Conservation (phyloP, 305 asterid genomes). For the Petunia hybrid region DNA sequence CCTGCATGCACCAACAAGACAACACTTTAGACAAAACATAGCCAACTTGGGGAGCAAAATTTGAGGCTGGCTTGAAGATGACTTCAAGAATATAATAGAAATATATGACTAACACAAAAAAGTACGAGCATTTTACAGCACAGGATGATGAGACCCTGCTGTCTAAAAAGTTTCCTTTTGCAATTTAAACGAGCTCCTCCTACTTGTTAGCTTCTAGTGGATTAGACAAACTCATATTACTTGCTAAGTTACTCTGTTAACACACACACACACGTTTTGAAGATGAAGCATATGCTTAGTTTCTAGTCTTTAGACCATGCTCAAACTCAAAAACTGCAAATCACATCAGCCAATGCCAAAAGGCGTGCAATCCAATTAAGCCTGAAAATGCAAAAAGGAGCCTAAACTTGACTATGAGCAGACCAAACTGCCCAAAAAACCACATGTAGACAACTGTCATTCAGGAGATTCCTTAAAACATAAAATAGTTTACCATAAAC, state of each 20-base stretch:
- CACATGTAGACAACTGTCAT: not conserved
- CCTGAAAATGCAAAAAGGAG: not conserved
- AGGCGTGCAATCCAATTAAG: not conserved
- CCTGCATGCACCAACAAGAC: slow-evolving; percentile 49
- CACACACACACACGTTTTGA: not conserved
- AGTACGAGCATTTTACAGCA: not conserved
- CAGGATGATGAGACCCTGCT: slow-evolving; percentile 13
- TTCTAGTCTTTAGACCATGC: slow-evolving; percentile 21
- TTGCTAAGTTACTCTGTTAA: slow-evolving; percentile 10
- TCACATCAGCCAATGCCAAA: not conserved
- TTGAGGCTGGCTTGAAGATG: slow-evolving; percentile 23
- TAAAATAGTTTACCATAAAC: not conserved
- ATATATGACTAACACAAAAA: slow-evolving; percentile 3
- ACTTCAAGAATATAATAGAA: slow-evolving; percentile 11
- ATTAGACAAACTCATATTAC: slow-evolving; percentile 19
- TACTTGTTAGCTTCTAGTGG: slow-evolving; percentile 17
- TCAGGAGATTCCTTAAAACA: not conserved
- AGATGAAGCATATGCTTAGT: slow-evolving; percentile 4
- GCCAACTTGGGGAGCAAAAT: slow-evolving; percentile 11
- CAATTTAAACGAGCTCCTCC: slow-evolving; percentile 12
- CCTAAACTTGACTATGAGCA: not conserved
- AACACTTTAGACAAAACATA: slow-evolving; percentile 6
- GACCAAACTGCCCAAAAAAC: slow-evolving; percentile 8
- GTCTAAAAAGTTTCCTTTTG: slow-evolving; percentile 23
- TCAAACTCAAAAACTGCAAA: not conserved